Evolutionary conservation across 2,329 filamentous ascomycete species (phyloP), one percentile per base, ranked within the genome.

Genomic region (Fusarium nisikadoi): DNA sequence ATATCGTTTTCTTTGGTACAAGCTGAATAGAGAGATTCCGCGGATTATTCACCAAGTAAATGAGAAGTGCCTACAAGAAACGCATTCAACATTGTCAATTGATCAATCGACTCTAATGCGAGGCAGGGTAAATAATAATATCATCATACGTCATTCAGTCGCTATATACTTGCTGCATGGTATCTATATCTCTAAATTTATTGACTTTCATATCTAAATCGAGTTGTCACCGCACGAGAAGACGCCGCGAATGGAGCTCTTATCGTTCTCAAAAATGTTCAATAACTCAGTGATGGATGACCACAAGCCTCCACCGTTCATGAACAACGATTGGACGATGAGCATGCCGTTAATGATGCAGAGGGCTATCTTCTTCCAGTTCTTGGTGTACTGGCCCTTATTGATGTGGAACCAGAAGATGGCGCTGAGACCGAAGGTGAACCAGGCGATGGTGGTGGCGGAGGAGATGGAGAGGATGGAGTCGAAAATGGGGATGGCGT

Each of bases 401-500:
- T 81, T 80, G 6, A 81, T 70, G 33, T 79, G 76, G 62, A 81
- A 78, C 80, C 79, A 81, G 56, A 81, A 79, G 4, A 81, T 69
- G 33, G 75, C 79, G 29, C 76, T 77, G 31, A 81, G 75, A 31
- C 80, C 80, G 50, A 81, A 81, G 0, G 80, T 81, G 29, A 80
- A 81, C 80, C 80, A 81, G 1, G 80, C 79, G 16, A 81, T 78
- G 11, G 79, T 78, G 0, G 79, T 80, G 2, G 80, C 79, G 2
- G 78, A 80, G 0, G 80, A 79, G 46, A 82, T 80, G 13, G 78
- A 74, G 27, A 82, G 73, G 58, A 82, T 81, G 3, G 79, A 81
- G 65, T 81, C 78, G 54, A 82, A 82, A 39, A 81, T 73, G 11
- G 80, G 80, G 16, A 82, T 80, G 12, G 80, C 79, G 55, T 79